phyloP scores from a whole-genome alignment of 352 stramenopile species.

The Globisporangium cylindrosporum region DNA sequence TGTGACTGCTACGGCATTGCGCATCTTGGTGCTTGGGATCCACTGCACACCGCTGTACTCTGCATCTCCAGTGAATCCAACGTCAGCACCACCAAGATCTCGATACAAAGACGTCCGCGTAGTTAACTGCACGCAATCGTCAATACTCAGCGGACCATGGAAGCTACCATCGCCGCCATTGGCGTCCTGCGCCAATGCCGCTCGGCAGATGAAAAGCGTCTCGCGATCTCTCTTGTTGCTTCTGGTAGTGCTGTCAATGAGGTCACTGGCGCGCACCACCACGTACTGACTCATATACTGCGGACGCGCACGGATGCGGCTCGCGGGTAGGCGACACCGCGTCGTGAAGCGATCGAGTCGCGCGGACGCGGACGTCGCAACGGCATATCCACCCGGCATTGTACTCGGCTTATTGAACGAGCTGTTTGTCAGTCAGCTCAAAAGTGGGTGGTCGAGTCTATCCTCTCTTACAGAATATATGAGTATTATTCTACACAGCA shows the following conservation, averaged over 20 bases:
- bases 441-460: neutral
- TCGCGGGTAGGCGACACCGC: constrained; percentile 46
- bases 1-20: constrained; percentile 45
- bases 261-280: constrained; percentile 16
- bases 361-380: constrained; percentile 11
- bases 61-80: constrained; percentile 2
- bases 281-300: constrained; percentile 34
- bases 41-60: constrained; percentile 26
- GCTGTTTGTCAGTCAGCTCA: neutral
- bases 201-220: constrained; percentile 37
- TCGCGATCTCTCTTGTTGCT: neutral
- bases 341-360: constrained; percentile 50
- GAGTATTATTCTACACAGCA: neutral
- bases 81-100: constrained; percentile 21
- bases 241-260: neutral
- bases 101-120: constrained; percentile 11
- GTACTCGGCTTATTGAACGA: neutral
- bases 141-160: constrained; percentile 14
- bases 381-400: constrained; percentile 11
- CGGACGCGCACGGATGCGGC: constrained; percentile 28
- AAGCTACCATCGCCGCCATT: neutral
- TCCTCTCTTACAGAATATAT: neutral
- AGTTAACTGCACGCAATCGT: constrained; percentile 27
- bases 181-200: constrained; percentile 22
- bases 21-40: constrained; percentile 43